Conservation (phyloP, 2,329 filamentous ascomycete genomes). For the Lasiodiplodia theobromae region DNA sequence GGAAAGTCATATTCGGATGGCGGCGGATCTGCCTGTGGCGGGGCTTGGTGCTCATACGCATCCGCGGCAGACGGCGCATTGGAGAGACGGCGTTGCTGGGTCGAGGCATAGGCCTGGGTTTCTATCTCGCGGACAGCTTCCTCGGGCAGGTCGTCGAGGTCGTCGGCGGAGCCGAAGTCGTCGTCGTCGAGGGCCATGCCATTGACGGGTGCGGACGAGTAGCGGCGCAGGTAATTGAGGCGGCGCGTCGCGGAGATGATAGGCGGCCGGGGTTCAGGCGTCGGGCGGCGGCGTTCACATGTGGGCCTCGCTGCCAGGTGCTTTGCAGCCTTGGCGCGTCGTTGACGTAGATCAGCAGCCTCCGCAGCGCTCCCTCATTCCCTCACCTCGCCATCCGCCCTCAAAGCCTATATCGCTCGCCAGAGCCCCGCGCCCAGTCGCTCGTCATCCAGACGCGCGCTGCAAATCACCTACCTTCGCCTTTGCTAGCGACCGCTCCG, state of each 20-base stretch:
- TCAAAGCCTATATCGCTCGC: not conserved
- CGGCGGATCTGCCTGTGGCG: constrained; percentile 6
- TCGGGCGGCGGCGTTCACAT: constrained; percentile 28
- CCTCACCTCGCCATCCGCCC: constrained; percentile 14
- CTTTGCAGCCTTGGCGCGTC: constrained; percentile 29
- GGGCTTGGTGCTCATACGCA: constrained; percentile 27
- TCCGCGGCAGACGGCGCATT: not conserved
- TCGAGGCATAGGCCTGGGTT: constrained; percentile 52
- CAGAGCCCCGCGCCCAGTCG: not conserved
- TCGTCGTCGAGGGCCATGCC: constrained; percentile 51
- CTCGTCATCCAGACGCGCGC: not conserved
- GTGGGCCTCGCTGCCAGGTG: constrained; percentile 15
- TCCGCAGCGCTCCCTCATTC: constrained; percentile 24
- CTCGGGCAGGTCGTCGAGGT: constrained; percentile 54
- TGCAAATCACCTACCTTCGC: not conserved
- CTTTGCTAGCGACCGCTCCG: constrained; percentile 4
- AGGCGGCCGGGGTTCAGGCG: constrained; percentile 12
- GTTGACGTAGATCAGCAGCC: constrained; percentile 29
- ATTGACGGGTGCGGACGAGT: constrained; percentile 28
- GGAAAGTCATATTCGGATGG: constrained; percentile 49
- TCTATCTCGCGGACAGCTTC: constrained; percentile 56
- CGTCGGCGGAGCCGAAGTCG: constrained; percentile 54
- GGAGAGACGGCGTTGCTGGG: constrained; percentile 40
- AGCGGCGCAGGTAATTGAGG: not conserved
- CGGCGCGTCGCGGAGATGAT: constrained; percentile 25